Percentiles rank a stretch among this genome's conserved stretches.
Conservation (phyloP, 768 basidiomycete species). For the Pleurotus tuber-regium region DNA sequence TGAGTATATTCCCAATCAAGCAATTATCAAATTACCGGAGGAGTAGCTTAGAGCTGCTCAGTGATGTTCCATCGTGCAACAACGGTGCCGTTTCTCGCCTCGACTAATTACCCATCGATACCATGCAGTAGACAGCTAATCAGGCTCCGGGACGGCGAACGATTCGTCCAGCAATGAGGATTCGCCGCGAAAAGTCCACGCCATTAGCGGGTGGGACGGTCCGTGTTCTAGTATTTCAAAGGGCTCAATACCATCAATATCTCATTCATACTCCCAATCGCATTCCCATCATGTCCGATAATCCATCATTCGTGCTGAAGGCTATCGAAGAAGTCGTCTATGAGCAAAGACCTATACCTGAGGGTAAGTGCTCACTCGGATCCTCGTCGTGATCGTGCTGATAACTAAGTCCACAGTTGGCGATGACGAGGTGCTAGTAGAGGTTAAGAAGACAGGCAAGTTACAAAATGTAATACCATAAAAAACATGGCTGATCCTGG, state of each 20-base stretch:
- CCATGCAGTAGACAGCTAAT: no score
- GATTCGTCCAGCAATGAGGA: not conserved
- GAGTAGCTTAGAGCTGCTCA: no score
- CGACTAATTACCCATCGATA: no score
- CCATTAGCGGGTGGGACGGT: slow-evolving; percentile 1
- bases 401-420: slow-evolving; percentile 41
- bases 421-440: slow-evolving; percentile 78
- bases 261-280: not conserved
- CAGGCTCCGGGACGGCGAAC: no score
- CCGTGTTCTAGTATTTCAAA: slow-evolving; percentile 3
- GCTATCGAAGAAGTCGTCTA: slow-evolving; percentile 66
- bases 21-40: no score
- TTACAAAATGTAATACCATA: slow-evolving; percentile 8
- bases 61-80: no score
- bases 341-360: slow-evolving; percentile 74
- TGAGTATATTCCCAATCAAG: no score
- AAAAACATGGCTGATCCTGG: slow-evolving; percentile 10
- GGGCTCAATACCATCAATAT: not conserved
- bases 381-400: slow-evolving; percentile 5
- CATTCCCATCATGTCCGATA: slow-evolving; percentile 56
- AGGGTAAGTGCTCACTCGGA: slow-evolving; percentile 49
- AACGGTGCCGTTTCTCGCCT: no score
- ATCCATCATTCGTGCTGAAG: slow-evolving; percentile 77
- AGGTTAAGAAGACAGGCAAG: slow-evolving; percentile 89
- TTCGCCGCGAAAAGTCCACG: slow-evolving; percentile 3